Base-by-base conservation (phyloP, 1,139 yeast genomes). In the Kazachstania sp. region DNA sequence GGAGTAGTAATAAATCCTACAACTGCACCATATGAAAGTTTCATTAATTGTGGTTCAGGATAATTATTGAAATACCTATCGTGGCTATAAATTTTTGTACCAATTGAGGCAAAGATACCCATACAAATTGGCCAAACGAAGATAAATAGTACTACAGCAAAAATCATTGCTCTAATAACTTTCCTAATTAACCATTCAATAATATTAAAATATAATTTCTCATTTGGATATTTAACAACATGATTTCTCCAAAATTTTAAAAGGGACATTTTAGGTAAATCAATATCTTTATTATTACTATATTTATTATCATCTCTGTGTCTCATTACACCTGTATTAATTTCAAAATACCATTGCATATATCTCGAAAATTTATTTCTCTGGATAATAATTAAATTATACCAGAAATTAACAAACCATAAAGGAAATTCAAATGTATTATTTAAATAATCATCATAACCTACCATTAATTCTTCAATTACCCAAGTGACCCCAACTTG, bases 61-160 rank as follows among this genome's bases (percentile, higher is more conserved):
- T 54, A 58, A 32, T 52, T 47, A 38, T 49, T 49, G 42, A 49
- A 54, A 20, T 45, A 44, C 45, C 47, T 56, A 26, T 58, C 62
- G 32, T 55, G 45, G 18, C 47, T 39, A 11, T 51, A 49, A 20
- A 47, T 43, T 20, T 31, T 44, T 5, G 50, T 48, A 13, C 60
- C 60, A 18, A 51, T 50, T 16, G 59, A 56, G 0, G 58, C 58
- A 46, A 57, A 37, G 20, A 58, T 53, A 18, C 61, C 62, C 58
- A 58, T 54, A 8, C 60, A 54, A 2, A 54, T 52, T 6, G 62
- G 62, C 62, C 62, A 58, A 16, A 56, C 50, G 18, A 53, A 45
- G 26, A 52, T 26, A 45, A 56, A 58, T 7, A 53, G 39, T 15
- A 46, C 39, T 1, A 51, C 46, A 9, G 54, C 52, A 5, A 50